phyloP scores from a whole-genome alignment of 352 stramenopile species.

The Pythium phragmiticola region DNA sequence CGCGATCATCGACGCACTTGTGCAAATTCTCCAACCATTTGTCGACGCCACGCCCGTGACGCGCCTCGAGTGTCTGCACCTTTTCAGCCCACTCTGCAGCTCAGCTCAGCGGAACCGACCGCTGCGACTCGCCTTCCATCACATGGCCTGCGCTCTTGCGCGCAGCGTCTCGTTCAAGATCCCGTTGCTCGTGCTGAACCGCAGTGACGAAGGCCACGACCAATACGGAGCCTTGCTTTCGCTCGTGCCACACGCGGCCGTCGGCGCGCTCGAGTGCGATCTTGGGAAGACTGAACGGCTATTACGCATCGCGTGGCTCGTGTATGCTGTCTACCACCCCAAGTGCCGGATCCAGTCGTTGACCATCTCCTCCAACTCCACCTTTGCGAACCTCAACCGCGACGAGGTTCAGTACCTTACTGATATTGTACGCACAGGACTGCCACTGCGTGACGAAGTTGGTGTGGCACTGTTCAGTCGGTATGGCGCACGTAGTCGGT shows the following conservation, averaged over 20 bases:
- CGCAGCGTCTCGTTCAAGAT: background rate
- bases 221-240: background rate
- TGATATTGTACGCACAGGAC: background rate
- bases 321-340: slow-evolving; percentile 7
- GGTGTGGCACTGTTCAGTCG: background rate
- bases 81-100: background rate
- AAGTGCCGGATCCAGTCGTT: background rate
- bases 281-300: background rate
- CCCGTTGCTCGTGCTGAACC: background rate
- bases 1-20: background rate
- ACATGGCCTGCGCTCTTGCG: background rate
- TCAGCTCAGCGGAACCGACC: background rate
- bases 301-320: slow-evolving; percentile 8
- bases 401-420: slow-evolving; percentile 4
- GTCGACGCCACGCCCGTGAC: background rate
- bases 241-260: background rate
- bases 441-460: slow-evolving; percentile 8
- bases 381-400: background rate
- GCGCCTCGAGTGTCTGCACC: background rate
- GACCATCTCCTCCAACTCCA: background rate
- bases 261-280: background rate
- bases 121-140: background rate
- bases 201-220: background rate
- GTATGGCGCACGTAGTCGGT: background rate
- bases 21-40: background rate